Evolutionary conservation across 140 eudicot genomes (phyloP).

Genomic region (Cichorium intybus): DNA sequence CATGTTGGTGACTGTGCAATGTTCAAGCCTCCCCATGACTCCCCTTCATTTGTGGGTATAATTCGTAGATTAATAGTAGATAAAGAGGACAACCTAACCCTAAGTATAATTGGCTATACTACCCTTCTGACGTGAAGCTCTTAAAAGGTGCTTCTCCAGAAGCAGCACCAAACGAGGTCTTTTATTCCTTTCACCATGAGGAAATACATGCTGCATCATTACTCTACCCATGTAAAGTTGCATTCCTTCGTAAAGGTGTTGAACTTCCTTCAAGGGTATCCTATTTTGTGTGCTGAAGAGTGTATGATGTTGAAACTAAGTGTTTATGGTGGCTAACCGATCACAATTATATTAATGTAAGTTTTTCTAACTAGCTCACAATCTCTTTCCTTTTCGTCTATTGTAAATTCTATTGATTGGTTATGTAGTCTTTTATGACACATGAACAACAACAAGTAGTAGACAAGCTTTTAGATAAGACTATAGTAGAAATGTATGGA

Average conservation of each 20-base stretch:
- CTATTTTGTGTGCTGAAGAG: conserved; percentile 84
- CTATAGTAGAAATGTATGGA: conserved; percentile 74
- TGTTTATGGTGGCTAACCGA: conserved; percentile 90
- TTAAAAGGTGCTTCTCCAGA: conserved; percentile 52
- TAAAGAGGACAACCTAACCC: conserved; percentile 45
- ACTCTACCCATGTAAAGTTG: conserved; percentile 95
- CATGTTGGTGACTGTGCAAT: conserved; percentile 88
- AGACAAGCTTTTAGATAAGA: conserved; percentile 67
- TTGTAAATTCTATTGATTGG: conserved; percentile 31
- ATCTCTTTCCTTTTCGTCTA: background rate
- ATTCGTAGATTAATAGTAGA: conserved; percentile 48
- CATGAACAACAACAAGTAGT: conserved; percentile 91
- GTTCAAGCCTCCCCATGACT: conserved; percentile 61
- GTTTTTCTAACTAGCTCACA: conserved; percentile 18
- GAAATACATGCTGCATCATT: conserved; percentile 89
- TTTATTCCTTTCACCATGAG: conserved; percentile 80
- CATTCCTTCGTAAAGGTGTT: conserved; percentile 90
- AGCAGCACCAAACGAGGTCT: conserved; percentile 93
- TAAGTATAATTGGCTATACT: conserved; percentile 85
- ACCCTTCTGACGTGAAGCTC: conserved; percentile 78
- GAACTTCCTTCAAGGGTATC: conserved; percentile 82
- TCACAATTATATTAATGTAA: conserved; percentile 65
- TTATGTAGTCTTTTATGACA: conserved; percentile 22
- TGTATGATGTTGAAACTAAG: conserved; percentile 63
- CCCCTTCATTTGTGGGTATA: conserved; percentile 78